A percentile compares a stretch with the other conserved stretches of the same genome.
Evolutionary conservation across 352 stramenopile species (phyloP).

Genomic region (Phytophthora citricola): DNA sequence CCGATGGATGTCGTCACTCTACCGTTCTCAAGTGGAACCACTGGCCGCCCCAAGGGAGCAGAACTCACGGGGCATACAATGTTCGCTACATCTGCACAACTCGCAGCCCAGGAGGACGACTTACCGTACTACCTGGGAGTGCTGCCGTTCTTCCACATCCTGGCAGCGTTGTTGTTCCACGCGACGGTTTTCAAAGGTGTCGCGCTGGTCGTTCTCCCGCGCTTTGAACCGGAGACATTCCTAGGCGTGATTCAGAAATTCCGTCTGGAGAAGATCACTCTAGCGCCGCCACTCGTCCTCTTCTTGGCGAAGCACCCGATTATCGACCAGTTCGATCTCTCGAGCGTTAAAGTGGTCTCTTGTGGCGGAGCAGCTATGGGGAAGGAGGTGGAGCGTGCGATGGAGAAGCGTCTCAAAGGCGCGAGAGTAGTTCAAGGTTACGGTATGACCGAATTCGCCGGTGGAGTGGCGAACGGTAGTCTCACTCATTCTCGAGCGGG

Average conservation of each 20-base stretch:
- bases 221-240: slow-evolving; percentile 92
- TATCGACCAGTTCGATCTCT: slow-evolving; percentile 89
- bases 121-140: slow-evolving; percentile 47
- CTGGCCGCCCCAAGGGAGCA: slow-evolving; percentile 89
- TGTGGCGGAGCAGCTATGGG: slow-evolving; percentile 87
- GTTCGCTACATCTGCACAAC: slow-evolving; percentile 8
- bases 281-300: slow-evolving; percentile 87
- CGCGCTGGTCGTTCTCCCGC: slow-evolving; percentile 84
- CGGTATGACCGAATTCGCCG: slow-evolving; percentile 70
- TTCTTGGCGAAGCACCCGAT: slow-evolving; percentile 86
- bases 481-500: slow-evolving; percentile 56
- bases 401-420: slow-evolving; percentile 59
- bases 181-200: slow-evolving; percentile 81
- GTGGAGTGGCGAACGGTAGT: slow-evolving; percentile 52
- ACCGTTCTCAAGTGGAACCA: slow-evolving; percentile 95
- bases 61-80: slow-evolving; percentile 90
- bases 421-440: slow-evolving; percentile 55
- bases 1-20: slow-evolving; percentile 50
- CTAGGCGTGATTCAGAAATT: slow-evolving; percentile 73
- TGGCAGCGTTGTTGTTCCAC: slow-evolving; percentile 89
- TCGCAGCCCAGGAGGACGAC: neutral
- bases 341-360: slow-evolving; percentile 65
- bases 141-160: slow-evolving; percentile 97
- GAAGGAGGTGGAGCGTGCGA: slow-evolving; percentile 68
- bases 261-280: slow-evolving; percentile 42